These are phyloP conservation scores for Sugiyamaella valdiviana DNA, from an alignment of 805 yeast species.

Conservation along the genomic window DNA sequence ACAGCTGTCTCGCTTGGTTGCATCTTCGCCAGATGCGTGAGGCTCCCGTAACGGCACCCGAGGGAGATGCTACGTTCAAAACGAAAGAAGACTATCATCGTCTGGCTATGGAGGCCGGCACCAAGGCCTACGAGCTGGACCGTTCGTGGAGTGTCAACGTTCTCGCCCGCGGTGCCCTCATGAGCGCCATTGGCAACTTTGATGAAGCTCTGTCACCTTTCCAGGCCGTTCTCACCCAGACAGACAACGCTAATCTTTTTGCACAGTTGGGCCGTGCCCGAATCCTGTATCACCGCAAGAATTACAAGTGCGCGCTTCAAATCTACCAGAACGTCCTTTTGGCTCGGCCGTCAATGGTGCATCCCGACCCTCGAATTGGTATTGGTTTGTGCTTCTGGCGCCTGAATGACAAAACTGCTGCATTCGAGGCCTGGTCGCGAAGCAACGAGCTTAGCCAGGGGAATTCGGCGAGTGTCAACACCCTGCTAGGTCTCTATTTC, in stretches of 20 bases:
- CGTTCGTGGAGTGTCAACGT: constrained; percentile 41
- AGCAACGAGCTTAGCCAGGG: constrained; percentile 57
- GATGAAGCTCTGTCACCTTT: constrained; percentile 68
- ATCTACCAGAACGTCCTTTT: constrained; percentile 77
- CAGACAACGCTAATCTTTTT: constrained; percentile 57
- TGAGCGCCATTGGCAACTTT: constrained; percentile 50
- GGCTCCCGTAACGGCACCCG: constrained; percentile 24
- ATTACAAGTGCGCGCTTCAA: constrained; percentile 67
- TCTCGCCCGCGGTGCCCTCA: constrained; percentile 64
- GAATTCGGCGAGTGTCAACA: constrained; percentile 50
- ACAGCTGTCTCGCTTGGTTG: constrained; percentile 69
- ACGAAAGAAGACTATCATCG: constrained; percentile 31
- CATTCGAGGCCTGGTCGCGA: constrained; percentile 77
- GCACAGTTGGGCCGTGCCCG: constrained; percentile 85
- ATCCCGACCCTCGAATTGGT: constrained; percentile 92
- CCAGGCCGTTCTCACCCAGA: constrained; percentile 48
- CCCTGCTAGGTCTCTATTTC: constrained; percentile 60
- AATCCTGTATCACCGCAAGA: constrained; percentile 61
- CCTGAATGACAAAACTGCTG: constrained; percentile 69
- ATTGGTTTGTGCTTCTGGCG: constrained; percentile 93
- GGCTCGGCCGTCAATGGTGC: constrained; percentile 59
- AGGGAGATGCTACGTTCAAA: constrained; percentile 12
- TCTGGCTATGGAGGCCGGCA: constrained; percentile 41
- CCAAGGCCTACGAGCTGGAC: constrained; percentile 44
- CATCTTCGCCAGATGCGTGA: constrained; percentile 31